phyloP scores from a whole-genome alignment of 192 early-diverging fungal species.

The Haplosporangium gracile region DNA sequence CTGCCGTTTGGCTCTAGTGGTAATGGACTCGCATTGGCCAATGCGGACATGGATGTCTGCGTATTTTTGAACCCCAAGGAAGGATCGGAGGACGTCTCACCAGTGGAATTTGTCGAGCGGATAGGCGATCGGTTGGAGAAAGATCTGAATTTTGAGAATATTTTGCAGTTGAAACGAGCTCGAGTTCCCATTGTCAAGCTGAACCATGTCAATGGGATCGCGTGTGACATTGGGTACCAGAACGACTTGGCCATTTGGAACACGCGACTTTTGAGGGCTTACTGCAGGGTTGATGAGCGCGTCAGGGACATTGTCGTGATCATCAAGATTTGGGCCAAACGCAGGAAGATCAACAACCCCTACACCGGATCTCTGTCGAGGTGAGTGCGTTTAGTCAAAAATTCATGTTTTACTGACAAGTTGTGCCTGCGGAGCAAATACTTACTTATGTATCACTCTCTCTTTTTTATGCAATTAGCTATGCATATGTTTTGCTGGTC shows the following conservation, averaged over 20 bases:
- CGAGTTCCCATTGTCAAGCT: conserved; percentile 55
- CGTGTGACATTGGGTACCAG: conserved; percentile 57
- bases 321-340: conserved; percentile 57
- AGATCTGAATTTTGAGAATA: conserved; percentile 43
- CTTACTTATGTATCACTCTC: not conserved
- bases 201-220: conserved; percentile 48
- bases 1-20: conserved; percentile 49
- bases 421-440: not conserved
- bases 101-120: conserved; percentile 56
- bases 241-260: conserved; percentile 59
- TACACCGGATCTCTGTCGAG: conserved; percentile 50
- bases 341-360: conserved; percentile 55
- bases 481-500: conserved; percentile 53
- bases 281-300: conserved; percentile 47
- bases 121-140: conserved; percentile 47
- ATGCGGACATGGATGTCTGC: conserved; percentile 54
- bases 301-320: conserved; percentile 54
- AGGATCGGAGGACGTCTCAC: conserved; percentile 32
- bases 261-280: conserved; percentile 49
- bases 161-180: conserved; percentile 41
- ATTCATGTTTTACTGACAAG: too few relatives aligned
- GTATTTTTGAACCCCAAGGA: conserved; percentile 38
- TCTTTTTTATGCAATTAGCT: conserved; percentile 20
- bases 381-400: conserved; percentile 1
- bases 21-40: conserved; percentile 45